A percentile compares a stretch with the other conserved stretches of the same genome.
phyloP scores from a whole-genome alignment of 192 early-diverging fungal genomes.

The Coemansia sp. region DNA sequence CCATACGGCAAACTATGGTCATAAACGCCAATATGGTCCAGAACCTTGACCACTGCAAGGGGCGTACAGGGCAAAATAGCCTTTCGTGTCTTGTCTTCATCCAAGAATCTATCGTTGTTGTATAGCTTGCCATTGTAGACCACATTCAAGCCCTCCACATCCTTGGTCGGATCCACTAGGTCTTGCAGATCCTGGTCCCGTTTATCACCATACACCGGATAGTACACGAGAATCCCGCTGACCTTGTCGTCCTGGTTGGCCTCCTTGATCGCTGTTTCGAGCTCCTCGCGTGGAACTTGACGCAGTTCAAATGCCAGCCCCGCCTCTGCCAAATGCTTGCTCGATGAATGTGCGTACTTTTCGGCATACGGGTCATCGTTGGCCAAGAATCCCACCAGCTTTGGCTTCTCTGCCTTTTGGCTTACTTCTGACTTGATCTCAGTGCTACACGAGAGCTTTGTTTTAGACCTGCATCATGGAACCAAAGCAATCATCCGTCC shows the following conservation, averaged over 20 bases:
- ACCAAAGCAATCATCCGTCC: too few species aligned
- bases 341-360: conserved; percentile 96
- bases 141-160: conserved; percentile 95
- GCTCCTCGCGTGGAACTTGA: conserved; percentile 72
- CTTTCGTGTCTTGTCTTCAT: conserved; percentile 77
- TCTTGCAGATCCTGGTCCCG: conserved; percentile 95
- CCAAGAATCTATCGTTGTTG: conserved; percentile 90
- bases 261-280: conserved; percentile 80
- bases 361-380: conserved; percentile 89
- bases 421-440: conserved; percentile 60
- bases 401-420: conserved; percentile 60
- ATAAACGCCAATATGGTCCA: conserved; percentile 95
- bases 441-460: conserved; percentile 8
- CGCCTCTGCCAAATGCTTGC: conserved; percentile 84
- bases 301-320: conserved; percentile 92
- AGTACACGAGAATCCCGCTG: conserved; percentile 98
- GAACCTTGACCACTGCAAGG: conserved; percentile 91
- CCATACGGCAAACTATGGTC: conserved; percentile 85
- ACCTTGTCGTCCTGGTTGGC: conserved; percentile 84
- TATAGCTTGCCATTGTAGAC: conserved; percentile 96
- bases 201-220: conserved; percentile 92
- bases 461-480: too few species aligned
- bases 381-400: conserved; percentile 90
- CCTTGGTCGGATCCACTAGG: conserved; percentile 82
- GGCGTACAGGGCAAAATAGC: conserved; percentile 99